Conservation (phyloP, 495 filamentous ascomycete species). For the Penicillium verhagenii region DNA sequence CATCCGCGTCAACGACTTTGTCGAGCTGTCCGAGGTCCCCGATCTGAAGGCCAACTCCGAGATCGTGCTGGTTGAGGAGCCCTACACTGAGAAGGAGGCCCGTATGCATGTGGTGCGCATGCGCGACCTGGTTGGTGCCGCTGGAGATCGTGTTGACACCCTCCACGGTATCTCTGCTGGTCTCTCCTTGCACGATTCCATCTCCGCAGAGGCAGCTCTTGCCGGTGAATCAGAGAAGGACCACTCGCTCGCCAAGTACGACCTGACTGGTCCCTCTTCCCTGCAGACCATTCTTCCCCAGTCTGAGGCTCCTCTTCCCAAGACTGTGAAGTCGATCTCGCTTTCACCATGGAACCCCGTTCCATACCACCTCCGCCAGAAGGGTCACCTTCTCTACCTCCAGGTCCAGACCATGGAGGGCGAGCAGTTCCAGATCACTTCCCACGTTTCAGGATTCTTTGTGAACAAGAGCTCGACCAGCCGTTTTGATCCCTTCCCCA, state of each 20-base stretch:
- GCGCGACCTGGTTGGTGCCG: slow-evolving; percentile 87
- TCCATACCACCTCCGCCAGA: slow-evolving; percentile 83
- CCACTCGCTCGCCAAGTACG: slow-evolving; percentile 63
- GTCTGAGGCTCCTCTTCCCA: slow-evolving; percentile 64
- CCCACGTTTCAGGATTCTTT: slow-evolving; percentile 91
- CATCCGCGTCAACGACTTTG: slow-evolving; percentile 87
- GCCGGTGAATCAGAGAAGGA: slow-evolving; percentile 50
- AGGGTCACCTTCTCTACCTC: slow-evolving; percentile 91
- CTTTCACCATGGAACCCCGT: slow-evolving; percentile 96
- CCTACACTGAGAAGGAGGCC: slow-evolving; percentile 98
- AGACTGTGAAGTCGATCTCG: slow-evolving; percentile 83
- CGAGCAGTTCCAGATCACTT: slow-evolving; percentile 89
- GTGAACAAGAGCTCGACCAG: slow-evolving; percentile 88
- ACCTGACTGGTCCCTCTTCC: slow-evolving; percentile 65
- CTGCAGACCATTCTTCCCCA: slow-evolving; percentile 70
- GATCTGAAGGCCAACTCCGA: slow-evolving; percentile 71
- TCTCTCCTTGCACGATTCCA: slow-evolving; percentile 77
- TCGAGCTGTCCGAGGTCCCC: slow-evolving; percentile 89
- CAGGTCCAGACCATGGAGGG: slow-evolving; percentile 85
- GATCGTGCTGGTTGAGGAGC: slow-evolving; percentile 83
- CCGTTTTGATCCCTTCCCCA: slow-evolving; percentile 89
- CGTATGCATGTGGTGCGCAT: slow-evolving; percentile 89
- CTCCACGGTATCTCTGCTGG: slow-evolving; percentile 89
- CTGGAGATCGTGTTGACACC: slow-evolving; percentile 82
- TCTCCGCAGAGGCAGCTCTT: slow-evolving; percentile 49